These are phyloP conservation scores for Oryza glumipatula DNA, from an alignment of 176 grass and related monocot species.

Conservation along the genomic window DNA sequence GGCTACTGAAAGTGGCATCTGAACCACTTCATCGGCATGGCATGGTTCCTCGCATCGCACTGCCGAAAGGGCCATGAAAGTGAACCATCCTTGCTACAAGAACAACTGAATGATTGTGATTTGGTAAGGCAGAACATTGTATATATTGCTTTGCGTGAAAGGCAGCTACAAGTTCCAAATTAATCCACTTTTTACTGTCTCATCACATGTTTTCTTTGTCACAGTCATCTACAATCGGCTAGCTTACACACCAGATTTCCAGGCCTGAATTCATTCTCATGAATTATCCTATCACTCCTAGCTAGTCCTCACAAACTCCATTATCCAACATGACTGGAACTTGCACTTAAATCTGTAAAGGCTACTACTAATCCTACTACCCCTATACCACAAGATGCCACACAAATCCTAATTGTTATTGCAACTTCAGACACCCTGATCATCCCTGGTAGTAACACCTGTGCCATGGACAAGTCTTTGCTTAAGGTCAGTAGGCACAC, in stretches of 20 bases:
- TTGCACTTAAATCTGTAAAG: conserved; percentile 35
- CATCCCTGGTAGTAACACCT: conserved; percentile 23
- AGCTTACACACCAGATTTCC: background rate
- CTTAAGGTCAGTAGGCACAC: conserved; percentile 1
- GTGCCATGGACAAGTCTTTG: conserved; percentile 32
- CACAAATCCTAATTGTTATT: conserved; percentile 19
- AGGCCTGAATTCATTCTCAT: background rate
- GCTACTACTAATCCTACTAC: conserved; percentile 27
- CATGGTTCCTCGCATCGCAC: conserved; percentile 39
- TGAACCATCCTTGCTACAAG: conserved; percentile 43
- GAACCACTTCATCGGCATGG: conserved; percentile 31
- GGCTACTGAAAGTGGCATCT: conserved; percentile 47
- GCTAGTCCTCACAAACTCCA: background rate
- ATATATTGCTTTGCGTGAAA: conserved; percentile 37
- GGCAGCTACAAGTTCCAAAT: conserved; percentile 18
- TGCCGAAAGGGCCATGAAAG: conserved; percentile 19
- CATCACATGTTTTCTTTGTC: background rate
- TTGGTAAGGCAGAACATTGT: conserved; percentile 11
- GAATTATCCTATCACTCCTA: background rate
- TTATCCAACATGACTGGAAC: conserved; percentile 19
- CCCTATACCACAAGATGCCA: conserved; percentile 17
- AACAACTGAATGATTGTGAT: conserved; percentile 36
- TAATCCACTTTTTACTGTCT: background rate
- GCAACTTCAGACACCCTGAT: conserved; percentile 42
- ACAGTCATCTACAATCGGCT: conserved; percentile 15